A percentile compares a stretch with the other conserved stretches of the same genome.
Conservation (phyloP, 371 early-diverging fungal genomes). For the Homolaphlyctis polyrhiza region DNA sequence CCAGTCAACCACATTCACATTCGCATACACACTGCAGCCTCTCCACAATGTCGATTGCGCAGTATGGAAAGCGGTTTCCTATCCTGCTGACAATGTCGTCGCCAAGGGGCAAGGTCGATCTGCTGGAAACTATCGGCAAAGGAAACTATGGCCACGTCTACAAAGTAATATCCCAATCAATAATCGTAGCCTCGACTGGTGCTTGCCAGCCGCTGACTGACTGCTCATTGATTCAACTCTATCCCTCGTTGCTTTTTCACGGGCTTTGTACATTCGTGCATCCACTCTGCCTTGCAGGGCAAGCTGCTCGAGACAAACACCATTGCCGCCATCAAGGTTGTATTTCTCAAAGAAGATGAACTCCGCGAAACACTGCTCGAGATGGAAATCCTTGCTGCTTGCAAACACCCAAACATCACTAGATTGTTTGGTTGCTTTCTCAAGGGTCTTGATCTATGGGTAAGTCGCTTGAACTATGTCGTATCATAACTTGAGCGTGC, state of each 20-base stretch:
- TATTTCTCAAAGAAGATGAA: slow-evolving; percentile 54
- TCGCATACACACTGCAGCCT: no score
- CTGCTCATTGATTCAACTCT: background rate
- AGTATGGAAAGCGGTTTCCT: slow-evolving; percentile 51
- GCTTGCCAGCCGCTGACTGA: background rate
- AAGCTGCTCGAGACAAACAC: slow-evolving; percentile 44
- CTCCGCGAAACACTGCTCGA: slow-evolving; percentile 54
- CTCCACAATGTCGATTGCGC: slow-evolving; percentile 37
- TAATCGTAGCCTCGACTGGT: no score
- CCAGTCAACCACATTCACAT: no score
- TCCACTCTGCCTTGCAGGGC: slow-evolving; percentile 19
- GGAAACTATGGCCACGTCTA: slow-evolving; percentile 59
- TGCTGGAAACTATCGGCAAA: slow-evolving; percentile 54
- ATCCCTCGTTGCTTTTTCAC: background rate
- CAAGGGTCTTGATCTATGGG: slow-evolving; percentile 54
- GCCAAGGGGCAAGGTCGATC: slow-evolving; percentile 52
- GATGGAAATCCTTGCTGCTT: slow-evolving; percentile 50
- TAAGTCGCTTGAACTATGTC: slow-evolving; percentile 10
- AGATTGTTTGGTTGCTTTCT: slow-evolving; percentile 44
- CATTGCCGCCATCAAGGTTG: slow-evolving; percentile 56
- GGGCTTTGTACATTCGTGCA: background rate
- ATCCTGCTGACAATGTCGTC: slow-evolving; percentile 41
- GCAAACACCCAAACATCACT: slow-evolving; percentile 47
- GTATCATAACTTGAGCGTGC: background rate
- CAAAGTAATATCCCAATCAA: slow-evolving; percentile 46